Base-by-base conservation (phyloP, 1,284 basidiomycete genomes). In the Coniferiporia sulphurascens region DNA sequence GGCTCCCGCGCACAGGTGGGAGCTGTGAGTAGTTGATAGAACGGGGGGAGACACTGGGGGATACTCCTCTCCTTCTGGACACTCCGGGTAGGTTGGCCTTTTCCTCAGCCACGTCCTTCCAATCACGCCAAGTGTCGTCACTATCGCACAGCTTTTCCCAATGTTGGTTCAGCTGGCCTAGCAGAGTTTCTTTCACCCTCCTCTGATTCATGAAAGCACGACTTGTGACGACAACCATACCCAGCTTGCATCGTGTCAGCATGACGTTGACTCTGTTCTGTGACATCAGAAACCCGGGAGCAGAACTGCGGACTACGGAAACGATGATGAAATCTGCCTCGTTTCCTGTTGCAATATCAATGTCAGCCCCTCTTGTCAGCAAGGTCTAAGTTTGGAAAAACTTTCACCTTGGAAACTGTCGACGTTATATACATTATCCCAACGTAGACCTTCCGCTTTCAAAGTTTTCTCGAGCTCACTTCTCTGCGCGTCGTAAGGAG, bases 401-500 rank as follows among this genome's bases (percentile, higher is more conserved):
- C 27, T 65, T 34, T 22, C 35, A 77, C 77, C 78, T 72, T 79
- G 77, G 62, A 78, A 79, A 51, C 78, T 79, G 62, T 83, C 81
- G 19, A 83, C 76, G 67, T 81, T 82, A 69, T 80, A 82, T 8
- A 78, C 77, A 44, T 73, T 65, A 45, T 76, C 64, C 76, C 76
- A 80, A 4, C 68, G 65, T 4, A 83, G 68, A 2, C 69, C 66
- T 54, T 66, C 66, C 0, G 51, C 60, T 58, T 76, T 73, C 41
- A 83, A 67, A 5, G 65, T 67, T n/a, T 64, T 68, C 64, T 81
- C 75, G 21, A 84, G 69, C 0, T 66, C 66, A n/a, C 69, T 74
- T n/a, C 82, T 68, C 67, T 84, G 82, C 1, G 78, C 76, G 65
- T 84, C 82, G 61, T 84, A 84, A 0, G 81, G 81, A 0, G 81